Percentiles rank a stretch among this genome's conserved stretches.
Conservation (phyloP, 495 filamentous ascomycete species). For the Daldinia decipiens region DNA sequence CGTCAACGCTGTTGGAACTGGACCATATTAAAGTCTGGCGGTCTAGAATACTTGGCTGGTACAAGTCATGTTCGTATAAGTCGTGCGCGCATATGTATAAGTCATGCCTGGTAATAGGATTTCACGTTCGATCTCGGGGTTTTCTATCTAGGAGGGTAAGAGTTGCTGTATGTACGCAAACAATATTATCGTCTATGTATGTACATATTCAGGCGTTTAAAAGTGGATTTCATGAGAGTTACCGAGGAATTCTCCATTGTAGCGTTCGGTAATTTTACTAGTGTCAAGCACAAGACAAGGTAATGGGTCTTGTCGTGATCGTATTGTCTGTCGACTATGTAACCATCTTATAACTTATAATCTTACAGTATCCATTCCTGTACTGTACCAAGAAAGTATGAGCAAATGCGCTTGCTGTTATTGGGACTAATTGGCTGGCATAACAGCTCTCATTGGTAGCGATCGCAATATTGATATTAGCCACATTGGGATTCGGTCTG, state of each 20-base stretch:
- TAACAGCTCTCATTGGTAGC: not conserved
- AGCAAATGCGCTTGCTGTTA: not conserved
- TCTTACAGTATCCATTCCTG: constrained; percentile 9
- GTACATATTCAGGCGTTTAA: not conserved
- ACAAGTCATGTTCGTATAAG: constrained; percentile 17
- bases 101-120: constrained; percentile 7
- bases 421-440: constrained; percentile 16
- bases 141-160: not conserved
- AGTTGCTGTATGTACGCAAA: constrained; percentile 3
- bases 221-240: not conserved
- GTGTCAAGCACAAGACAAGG: constrained; percentile 1
- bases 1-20: not conserved
- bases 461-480: constrained; percentile 16
- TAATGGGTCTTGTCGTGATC: constrained; percentile 12
- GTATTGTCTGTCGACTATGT: constrained; percentile 21
- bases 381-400: not conserved
- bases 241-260: constrained; percentile 9
- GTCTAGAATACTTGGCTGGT: constrained; percentile 22
- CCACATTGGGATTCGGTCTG: constrained; percentile 14
- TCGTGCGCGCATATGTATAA: constrained; percentile 4
- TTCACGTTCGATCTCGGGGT: constrained; percentile 10
- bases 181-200: not conserved
- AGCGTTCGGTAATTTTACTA: constrained; percentile 23
- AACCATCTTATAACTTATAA: constrained; percentile 26
- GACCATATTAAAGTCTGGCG: constrained; percentile 9